These are phyloP conservation scores for Sorghum bicolor DNA, from an alignment of 176 grass and related monocot species.

Conservation along the genomic window Sorghum_bicolor_NCBIv3 NC_012879.2:55454001-55454500, in stretches of 20 bases:
- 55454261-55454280: constrained; percentile 80
- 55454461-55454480: constrained; percentile 96
- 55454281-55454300: constrained; percentile 91
- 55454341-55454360: constrained; percentile 17
- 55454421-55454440: constrained; percentile 96
- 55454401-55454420: constrained; percentile 88
- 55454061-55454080: not conserved
- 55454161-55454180: constrained; percentile 49
- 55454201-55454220: constrained; percentile 64
- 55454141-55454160: constrained; percentile 15
- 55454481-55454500: constrained; percentile 91
- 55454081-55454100: not conserved
- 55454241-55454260: constrained; percentile 82
- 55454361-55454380: not conserved
- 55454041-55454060: constrained; percentile 70
- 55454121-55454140: not conserved
- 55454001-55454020: constrained; percentile 82
- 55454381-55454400: constrained; percentile 79
- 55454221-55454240: constrained; percentile 76
- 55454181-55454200: constrained; percentile 58
- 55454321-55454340: constrained; percentile 2
- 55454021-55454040: constrained; percentile 83
- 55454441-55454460: constrained; percentile 89
- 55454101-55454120: constrained; percentile 5
- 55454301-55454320: constrained; percentile 79